Evolutionary conservation across 148 eudicot species (phyloP), one percentile per base, ranked within the genome.

Genomic region (Spergularia bocconei): DNA sequence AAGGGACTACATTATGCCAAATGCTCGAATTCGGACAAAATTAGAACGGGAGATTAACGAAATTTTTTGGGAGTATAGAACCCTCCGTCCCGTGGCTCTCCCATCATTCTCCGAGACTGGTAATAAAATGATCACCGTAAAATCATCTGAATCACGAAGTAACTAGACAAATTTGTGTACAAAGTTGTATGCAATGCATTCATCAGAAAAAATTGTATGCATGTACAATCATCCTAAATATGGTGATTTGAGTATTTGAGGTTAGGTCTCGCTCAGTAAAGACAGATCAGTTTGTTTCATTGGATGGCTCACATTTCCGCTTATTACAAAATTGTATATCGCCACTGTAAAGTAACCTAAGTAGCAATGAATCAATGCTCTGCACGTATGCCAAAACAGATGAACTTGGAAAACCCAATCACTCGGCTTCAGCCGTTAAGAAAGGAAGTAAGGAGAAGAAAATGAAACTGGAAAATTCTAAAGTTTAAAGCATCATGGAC

Each of bases 401-500:
- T 70, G 53, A 71, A 70, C 65, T 75, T 76, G 47, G 65, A 63
- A 54, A 64, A 59, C 75, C 36, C 67, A 29, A 68, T 64, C 66
- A 56, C 66, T 70, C 39, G 50, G 74, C 63, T 67, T 74, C 12
- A n/a, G 51, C 21, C 52, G 20, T 53, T 19, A 65, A 23, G 23
- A 63, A n/a, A 12, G 51, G 61, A 59, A 33, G 48, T 4, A 58
- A 2, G 54, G 59, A 9, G 67, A 57, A 69, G 70, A 75, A 50
- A 16, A 65, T 11, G 61, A 68, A 56, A 25, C 65, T 17, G 21
- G 58, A 72, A 52, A 67, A 36, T 41, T 52, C 36, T 13, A 13
- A 11, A 13, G 60, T 74, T 78, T 83, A 90, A 41, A 94, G 98
- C 87, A 94, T 75, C 98, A 95, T 95, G 2, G 93, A 79, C 78